A percentile compares a stretch with the other conserved stretches of the same genome.
phyloP scores from a whole-genome alignment of 768 basidiomycete genomes.

The Amylocystis lapponica region DNA sequence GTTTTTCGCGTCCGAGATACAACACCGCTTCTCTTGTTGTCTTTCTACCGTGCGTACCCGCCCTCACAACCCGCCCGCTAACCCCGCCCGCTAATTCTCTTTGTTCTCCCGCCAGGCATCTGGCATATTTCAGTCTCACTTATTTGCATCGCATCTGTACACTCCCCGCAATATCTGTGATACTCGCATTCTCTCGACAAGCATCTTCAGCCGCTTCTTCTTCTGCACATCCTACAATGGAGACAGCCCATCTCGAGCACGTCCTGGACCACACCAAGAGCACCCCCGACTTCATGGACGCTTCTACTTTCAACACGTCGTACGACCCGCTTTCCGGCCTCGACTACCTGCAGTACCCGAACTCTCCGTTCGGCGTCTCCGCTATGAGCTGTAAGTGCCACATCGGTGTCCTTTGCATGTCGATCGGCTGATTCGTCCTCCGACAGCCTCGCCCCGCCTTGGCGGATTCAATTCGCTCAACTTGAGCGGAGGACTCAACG shows the following conservation, averaged over 20 bases:
- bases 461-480: conserved; percentile 61
- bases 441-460: conserved; percentile 51
- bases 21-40: conserved; percentile 13
- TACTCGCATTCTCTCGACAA: conserved; percentile 8
- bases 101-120: conserved; percentile 9
- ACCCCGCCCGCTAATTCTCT: neutral
- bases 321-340: conserved; percentile 42
- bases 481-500: conserved; percentile 50
- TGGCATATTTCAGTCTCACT: conserved; percentile 18
- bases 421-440: conserved; percentile 7
- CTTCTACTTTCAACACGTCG: conserved; percentile 30
- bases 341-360: conserved; percentile 68
- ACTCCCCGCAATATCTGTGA: conserved; percentile 13
- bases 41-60: conserved; percentile 9
- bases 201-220: conserved; percentile 11
- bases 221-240: conserved; percentile 30
- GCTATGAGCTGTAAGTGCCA: conserved; percentile 55
- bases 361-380: conserved; percentile 54
- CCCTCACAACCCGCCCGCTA: conserved; percentile 11
- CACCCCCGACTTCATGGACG: conserved; percentile 45
- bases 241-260: conserved; percentile 40
- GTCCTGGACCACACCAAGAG: conserved; percentile 43
- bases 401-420: conserved; percentile 6
- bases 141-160: conserved; percentile 18
- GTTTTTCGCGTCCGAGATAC: conserved; percentile 10